Conservation (phyloP, 495 filamentous ascomycete species). For the Hypomontagnella submonticulosa region DNA sequence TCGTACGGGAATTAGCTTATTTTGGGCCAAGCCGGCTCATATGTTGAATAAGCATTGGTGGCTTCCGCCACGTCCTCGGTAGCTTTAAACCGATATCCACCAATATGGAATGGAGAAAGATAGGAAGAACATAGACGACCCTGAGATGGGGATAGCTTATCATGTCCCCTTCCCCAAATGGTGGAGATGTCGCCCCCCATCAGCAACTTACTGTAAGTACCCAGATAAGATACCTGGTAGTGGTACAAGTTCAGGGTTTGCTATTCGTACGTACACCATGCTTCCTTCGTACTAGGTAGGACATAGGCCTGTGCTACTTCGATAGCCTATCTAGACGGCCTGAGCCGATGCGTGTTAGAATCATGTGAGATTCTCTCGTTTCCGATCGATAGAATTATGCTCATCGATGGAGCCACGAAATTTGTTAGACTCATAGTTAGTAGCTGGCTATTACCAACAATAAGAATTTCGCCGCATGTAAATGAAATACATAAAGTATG, state of each 20-base stretch:
- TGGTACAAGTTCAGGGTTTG: not conserved
- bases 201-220: not conserved
- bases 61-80: conserved; percentile 16
- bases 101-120: conserved; percentile 10
- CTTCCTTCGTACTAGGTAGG: no score
- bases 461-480: no score
- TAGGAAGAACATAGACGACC: not conserved
- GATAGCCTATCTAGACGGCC: not conserved
- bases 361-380: conserved; percentile 6
- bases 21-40: conserved; percentile 23
- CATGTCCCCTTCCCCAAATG: conserved; percentile 11
- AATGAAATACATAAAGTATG: no score
- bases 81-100: conserved; percentile 13
- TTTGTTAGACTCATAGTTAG: no score
- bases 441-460: no score
- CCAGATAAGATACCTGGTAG: conserved; percentile 2
- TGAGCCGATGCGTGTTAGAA: not conserved
- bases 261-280: not conserved
- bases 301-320: no score
- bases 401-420: not conserved
- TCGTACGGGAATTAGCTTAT: conserved; percentile 4
- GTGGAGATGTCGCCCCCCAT: conserved; percentile 8
- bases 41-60: conserved; percentile 24
- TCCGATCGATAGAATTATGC: not conserved
- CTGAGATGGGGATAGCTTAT: conserved; percentile 16